phyloP scores from a whole-genome alignment of 768 basidiomycete species.

The Termitomyces sp. region DNA sequence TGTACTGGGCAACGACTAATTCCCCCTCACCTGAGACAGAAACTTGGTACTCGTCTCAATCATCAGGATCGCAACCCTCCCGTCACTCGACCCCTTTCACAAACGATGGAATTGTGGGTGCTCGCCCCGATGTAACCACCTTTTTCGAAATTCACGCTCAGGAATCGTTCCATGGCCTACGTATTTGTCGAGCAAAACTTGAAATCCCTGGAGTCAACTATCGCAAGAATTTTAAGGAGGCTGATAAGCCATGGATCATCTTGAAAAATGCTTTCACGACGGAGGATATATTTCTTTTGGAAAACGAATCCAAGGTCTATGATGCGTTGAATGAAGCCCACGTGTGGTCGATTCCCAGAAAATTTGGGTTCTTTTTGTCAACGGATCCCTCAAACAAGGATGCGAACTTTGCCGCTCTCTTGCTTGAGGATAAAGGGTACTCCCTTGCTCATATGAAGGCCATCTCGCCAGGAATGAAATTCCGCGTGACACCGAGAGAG shows the following conservation, averaged over 20 bases:
- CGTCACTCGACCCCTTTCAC: neutral
- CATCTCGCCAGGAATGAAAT: neutral
- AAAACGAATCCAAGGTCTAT: neutral
- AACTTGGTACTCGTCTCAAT: neutral
- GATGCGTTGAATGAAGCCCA: neutral
- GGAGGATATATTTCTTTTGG: neutral
- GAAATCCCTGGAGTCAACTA: neutral
- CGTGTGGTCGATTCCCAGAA: neutral
- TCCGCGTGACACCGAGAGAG: neutral
- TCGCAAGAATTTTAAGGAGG: neutral
- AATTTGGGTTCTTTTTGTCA: conserved; percentile 3
- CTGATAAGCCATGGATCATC: neutral
- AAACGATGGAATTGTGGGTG: neutral
- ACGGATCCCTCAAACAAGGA: neutral
- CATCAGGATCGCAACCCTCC: neutral
- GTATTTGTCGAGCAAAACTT: neutral
- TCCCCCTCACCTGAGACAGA: neutral
- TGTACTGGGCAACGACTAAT: neutral
- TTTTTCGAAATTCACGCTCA: neutral
- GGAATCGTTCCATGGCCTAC: neutral
- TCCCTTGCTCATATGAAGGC: neutral
- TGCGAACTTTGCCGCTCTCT: neutral
- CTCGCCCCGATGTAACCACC: neutral
- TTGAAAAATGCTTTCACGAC: neutral
- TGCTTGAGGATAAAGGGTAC: neutral